Conservation (phyloP, 768 basidiomycete genomes). For the Cyclocybe cylindracea region DNA sequence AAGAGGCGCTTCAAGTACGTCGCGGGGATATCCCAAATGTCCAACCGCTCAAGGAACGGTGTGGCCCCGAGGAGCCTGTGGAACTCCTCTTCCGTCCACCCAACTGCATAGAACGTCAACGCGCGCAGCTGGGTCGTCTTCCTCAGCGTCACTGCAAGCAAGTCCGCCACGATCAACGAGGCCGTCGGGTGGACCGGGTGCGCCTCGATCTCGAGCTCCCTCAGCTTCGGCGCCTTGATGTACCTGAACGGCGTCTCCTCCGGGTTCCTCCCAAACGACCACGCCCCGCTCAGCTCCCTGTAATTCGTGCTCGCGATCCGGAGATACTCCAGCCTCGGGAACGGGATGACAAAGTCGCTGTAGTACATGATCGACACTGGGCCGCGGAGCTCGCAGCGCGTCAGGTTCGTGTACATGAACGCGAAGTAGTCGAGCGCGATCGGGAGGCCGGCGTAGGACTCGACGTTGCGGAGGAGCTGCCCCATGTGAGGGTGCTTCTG, state of each 20-base stretch:
- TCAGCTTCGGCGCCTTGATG: neutral
- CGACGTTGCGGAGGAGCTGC: neutral
- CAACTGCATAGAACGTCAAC: neutral
- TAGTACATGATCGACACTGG: neutral
- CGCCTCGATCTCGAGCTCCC: neutral
- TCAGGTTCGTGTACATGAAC: neutral
- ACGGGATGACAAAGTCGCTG: neutral
- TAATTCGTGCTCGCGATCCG: neutral
- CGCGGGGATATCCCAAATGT: neutral
- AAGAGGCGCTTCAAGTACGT: neutral
- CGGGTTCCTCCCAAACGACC: neutral
- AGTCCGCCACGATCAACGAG: neutral
- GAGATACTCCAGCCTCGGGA: neutral
- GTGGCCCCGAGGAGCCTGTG: neutral
- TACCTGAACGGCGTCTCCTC: neutral
- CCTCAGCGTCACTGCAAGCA: neutral
- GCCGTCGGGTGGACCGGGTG: neutral
- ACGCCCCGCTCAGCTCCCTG: neutral
- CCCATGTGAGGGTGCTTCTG: neutral
- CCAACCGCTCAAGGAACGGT: neutral
- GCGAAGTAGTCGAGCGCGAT: neutral
- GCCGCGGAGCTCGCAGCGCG: neutral
- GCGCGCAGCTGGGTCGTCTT: neutral
- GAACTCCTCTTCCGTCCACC: neutral
- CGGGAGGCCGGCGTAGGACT: neutral